These are phyloP conservation scores for Claviceps lovelessii DNA, from an alignment of 2,329 filamentous ascomycete species.

Conservation along the genomic window DNA sequence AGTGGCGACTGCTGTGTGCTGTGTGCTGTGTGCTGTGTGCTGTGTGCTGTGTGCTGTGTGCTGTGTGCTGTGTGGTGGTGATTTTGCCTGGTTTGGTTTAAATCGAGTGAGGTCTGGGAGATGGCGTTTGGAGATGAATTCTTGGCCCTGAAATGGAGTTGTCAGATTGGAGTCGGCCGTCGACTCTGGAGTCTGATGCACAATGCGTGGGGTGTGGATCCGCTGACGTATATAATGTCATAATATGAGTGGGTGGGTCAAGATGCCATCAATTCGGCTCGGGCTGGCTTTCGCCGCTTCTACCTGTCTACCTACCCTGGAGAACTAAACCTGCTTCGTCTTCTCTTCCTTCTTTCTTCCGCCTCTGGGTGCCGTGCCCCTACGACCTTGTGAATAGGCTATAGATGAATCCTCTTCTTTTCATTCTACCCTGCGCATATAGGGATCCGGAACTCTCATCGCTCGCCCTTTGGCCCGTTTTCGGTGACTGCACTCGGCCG, in stretches of 20 bases:
- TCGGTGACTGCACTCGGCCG: neutral
- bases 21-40: too few relatives aligned
- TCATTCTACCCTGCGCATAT: conserved; percentile 1
- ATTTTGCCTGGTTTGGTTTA: neutral
- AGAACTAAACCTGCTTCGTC: neutral
- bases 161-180: neutral
- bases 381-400: conserved; percentile 6
- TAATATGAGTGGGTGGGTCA: too few relatives aligned
- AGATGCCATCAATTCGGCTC: too few relatives aligned
- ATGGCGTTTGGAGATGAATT: neutral
- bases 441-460: neutral
- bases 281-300: neutral
- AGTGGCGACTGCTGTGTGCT: too few relatives aligned
- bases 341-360: neutral
- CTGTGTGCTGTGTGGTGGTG: too few relatives aligned
- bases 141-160: neutral
- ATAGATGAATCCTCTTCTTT: conserved; percentile 9
- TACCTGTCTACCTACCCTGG: neutral
- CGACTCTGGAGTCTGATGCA: neutral
- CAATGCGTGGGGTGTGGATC: neutral
- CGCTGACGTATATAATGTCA: neutral
- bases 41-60: too few relatives aligned
- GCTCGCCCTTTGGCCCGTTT: neutral
- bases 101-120: neutral
- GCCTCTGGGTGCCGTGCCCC: neutral